Evolutionary conservation across 1,139 yeast species (phyloP).

Genomic region (Saccharomyces hybrid): DNA sequence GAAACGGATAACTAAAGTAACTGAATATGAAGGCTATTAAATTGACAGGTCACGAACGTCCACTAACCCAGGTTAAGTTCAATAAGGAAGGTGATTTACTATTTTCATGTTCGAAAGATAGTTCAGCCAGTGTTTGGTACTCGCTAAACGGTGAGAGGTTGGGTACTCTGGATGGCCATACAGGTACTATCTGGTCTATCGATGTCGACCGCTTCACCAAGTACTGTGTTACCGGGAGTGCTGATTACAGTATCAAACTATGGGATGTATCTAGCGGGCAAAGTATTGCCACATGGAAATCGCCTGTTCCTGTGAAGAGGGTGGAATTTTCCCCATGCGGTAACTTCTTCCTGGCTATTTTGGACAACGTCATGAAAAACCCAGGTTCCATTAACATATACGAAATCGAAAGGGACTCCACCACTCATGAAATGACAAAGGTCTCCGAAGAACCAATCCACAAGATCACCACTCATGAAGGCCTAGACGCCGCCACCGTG

Average conservation of each 20-base stretch:
- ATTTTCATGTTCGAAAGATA: conserved; percentile 89
- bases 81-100: conserved; percentile 93
- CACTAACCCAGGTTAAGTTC: conserved; percentile 84
- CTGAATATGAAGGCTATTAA: conserved; percentile 45
- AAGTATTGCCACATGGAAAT: conserved; percentile 64
- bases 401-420: conserved; percentile 45
- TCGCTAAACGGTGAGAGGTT: conserved; percentile 93
- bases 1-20: neutral
- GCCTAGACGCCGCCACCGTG: conserved; percentile 55
- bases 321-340: conserved; percentile 81
- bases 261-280: conserved; percentile 83
- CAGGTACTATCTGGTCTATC: conserved; percentile 93
- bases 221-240: conserved; percentile 80
- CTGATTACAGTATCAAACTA: conserved; percentile 77
- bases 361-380: conserved; percentile 92
- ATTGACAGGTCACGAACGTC: conserved; percentile 78
- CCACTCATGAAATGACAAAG: conserved; percentile 30
- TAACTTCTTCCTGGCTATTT: conserved; percentile 60
- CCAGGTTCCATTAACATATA: conserved; percentile 69
- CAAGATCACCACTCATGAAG: conserved; percentile 56
- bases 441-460: conserved; percentile 47
- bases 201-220: conserved; percentile 70
- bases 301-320: conserved; percentile 82
- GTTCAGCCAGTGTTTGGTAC: conserved; percentile 85
- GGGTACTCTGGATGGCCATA: conserved; percentile 86